A percentile compares a stretch with the other conserved stretches of the same genome.
phyloP scores from a whole-genome alignment of 1,139 yeast species.

The Scheffersomyces titani region DNA sequence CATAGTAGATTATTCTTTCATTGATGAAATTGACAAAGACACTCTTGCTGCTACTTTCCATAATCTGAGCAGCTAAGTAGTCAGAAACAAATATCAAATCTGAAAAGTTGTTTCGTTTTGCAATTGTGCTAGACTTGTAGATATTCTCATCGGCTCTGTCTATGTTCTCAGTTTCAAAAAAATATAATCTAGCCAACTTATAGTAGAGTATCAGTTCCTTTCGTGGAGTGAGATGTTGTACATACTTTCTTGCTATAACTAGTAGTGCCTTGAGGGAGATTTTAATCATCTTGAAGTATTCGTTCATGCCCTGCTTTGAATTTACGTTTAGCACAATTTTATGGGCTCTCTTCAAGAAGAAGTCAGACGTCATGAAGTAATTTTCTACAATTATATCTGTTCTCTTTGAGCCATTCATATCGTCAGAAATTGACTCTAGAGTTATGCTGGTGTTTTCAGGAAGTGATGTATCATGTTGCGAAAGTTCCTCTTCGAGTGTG shows the following conservation, averaged over 20 bases:
- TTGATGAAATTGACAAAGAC: conserved; percentile 30
- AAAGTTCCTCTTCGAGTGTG: background rate
- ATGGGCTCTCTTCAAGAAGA: conserved; percentile 29
- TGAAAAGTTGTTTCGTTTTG: conserved; percentile 28
- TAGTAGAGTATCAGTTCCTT: conserved; percentile 33
- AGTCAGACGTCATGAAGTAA: conserved; percentile 21
- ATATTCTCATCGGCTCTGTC: conserved; percentile 42
- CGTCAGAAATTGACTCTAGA: background rate
- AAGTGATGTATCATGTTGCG: background rate
- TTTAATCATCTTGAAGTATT: conserved; percentile 39
- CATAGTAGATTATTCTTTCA: conserved; percentile 22
- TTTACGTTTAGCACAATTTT: conserved; percentile 13
- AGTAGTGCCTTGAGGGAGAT: conserved; percentile 40
- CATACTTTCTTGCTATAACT: conserved; percentile 29
- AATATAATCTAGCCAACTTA: conserved; percentile 36
- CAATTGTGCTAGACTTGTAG: conserved; percentile 36
- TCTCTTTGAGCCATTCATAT: background rate
- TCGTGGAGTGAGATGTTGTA: conserved; percentile 25
- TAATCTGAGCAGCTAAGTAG: conserved; percentile 33
- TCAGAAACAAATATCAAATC: conserved; percentile 29
- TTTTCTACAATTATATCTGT: conserved; percentile 11
- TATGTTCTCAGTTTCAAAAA: conserved; percentile 40
- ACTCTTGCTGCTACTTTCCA: conserved; percentile 23
- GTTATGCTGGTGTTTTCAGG: background rate
- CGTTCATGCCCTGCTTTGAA: conserved; percentile 17